Conservation (phyloP, 148 eudicot species). For the Diospyros lotus region DNA sequence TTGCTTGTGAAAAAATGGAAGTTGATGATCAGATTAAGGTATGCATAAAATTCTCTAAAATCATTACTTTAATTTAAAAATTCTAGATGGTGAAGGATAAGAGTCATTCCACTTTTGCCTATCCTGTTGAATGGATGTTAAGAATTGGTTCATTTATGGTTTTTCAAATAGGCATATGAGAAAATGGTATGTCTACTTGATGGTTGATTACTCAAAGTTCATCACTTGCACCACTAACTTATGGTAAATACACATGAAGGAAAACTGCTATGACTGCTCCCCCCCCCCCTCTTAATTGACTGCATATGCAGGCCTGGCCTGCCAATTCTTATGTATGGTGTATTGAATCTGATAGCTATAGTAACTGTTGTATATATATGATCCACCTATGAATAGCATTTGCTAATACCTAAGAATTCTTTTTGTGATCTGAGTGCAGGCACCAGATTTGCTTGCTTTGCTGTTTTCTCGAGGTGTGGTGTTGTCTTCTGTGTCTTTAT, state of each 20-base stretch:
- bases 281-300: too few species aligned
- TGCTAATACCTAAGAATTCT: constrained; percentile 17
- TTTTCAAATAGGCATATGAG: background rate
- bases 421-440: constrained; percentile 52
- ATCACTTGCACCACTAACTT: background rate
- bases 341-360: background rate
- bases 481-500: constrained; percentile 10
- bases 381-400: constrained; percentile 4
- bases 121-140: background rate
- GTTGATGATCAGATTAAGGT: constrained; percentile 84
- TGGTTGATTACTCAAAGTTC: constrained; percentile 2
- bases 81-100: constrained; percentile 1
- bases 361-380: background rate
- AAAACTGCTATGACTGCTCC: too few species aligned
- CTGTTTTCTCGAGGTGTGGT: constrained; percentile 65
- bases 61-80: background rate
- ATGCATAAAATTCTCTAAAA: constrained; percentile 1
- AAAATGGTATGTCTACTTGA: background rate
- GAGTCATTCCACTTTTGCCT: background rate
- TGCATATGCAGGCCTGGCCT: background rate
- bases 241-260: too few species aligned
- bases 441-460: constrained; percentile 73
- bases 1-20: constrained; percentile 55
- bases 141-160: background rate
- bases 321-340: background rate